Evolutionary conservation across 1,139 yeast species (phyloP).

Genomic region (Zygosaccharomyces sapae): DNA sequence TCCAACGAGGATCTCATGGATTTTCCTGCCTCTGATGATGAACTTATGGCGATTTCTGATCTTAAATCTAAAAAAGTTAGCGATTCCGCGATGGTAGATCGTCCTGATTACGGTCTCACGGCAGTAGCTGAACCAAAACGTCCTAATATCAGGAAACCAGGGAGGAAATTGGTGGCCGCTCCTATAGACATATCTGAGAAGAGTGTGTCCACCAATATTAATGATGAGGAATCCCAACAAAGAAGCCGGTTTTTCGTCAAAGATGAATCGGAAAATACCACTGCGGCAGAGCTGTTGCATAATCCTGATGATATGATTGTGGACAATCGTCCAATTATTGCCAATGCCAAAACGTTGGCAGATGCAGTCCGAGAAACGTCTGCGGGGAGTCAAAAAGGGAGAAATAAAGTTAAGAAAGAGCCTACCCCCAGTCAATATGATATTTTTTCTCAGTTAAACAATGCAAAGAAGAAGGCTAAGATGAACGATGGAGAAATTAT

Average conservation of each 20-base stretch:
- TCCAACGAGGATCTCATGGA: not conserved
- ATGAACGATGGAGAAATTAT: slow-evolving; percentile 27
- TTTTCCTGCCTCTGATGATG: not conserved
- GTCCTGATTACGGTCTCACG: not conserved
- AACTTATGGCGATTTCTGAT: not conserved
- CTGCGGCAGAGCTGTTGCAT: slow-evolving; percentile 35
- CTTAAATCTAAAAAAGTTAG: not conserved
- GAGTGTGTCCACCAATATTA: not conserved
- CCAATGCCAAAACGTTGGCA: slow-evolving; percentile 32
- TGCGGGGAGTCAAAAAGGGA: not conserved
- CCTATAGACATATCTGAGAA: slow-evolving; percentile 14
- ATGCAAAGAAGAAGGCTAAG: slow-evolving; percentile 32
- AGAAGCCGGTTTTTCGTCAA: slow-evolving; percentile 2
- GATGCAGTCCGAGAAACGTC: slow-evolving; percentile 23
- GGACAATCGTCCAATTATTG: slow-evolving; percentile 33
- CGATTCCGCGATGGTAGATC: not conserved
- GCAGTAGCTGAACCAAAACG: not conserved
- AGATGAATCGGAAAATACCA: slow-evolving; percentile 20
- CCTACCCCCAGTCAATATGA: slow-evolving; percentile 25
- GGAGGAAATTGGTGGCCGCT: slow-evolving; percentile 12
- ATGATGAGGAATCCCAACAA: slow-evolving; percentile 5
- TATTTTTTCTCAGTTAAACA: slow-evolving; percentile 32
- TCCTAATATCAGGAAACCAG: not conserved
- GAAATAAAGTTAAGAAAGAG: slow-evolving; percentile 24
- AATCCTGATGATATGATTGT: slow-evolving; percentile 28